Evolutionary conservation across 257 asterid genomes (phyloP).

Genomic region (Lycium ferocissimum): DNA sequence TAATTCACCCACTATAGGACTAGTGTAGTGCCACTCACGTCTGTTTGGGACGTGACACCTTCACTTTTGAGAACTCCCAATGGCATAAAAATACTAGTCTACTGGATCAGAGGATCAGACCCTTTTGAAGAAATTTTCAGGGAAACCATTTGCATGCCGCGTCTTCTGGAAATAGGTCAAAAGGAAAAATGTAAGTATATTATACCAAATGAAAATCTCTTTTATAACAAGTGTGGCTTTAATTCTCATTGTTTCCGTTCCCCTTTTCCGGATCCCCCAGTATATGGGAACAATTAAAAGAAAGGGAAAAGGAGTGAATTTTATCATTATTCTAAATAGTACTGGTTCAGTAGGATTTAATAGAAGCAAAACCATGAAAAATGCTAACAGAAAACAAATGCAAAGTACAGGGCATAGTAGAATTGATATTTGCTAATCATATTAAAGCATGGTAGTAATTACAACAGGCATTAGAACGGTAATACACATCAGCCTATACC

Average conservation of each 20-base stretch:
- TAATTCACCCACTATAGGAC: too few relatives aligned
- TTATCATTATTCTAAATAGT: too few relatives aligned
- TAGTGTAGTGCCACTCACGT: too few relatives aligned
- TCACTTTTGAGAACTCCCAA: too few relatives aligned
- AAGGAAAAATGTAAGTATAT: too few relatives aligned
- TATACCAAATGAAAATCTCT: not conserved
- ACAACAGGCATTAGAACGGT: not conserved
- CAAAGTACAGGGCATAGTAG: not conserved
- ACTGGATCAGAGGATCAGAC: too few relatives aligned
- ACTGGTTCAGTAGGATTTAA: not conserved
- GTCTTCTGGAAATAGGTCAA: not conserved
- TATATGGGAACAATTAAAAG: too few relatives aligned
- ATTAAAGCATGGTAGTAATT: not conserved
- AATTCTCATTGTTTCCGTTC: not conserved
- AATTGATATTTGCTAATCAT: too few relatives aligned
- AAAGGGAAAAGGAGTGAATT: not conserved
- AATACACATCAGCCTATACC: constrained; percentile 19
- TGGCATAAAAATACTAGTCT: too few relatives aligned
- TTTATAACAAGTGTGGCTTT: not conserved
- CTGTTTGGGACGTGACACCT: too few relatives aligned
- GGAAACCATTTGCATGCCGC: not conserved
- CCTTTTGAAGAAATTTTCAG: not conserved
- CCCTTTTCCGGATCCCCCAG: too few relatives aligned
- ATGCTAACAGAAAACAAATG: not conserved
- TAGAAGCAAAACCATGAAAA: not conserved